phyloP scores from a whole-genome alignment of 495 filamentous ascomycete species.

The Annulohypoxylon moriforme region DNA sequence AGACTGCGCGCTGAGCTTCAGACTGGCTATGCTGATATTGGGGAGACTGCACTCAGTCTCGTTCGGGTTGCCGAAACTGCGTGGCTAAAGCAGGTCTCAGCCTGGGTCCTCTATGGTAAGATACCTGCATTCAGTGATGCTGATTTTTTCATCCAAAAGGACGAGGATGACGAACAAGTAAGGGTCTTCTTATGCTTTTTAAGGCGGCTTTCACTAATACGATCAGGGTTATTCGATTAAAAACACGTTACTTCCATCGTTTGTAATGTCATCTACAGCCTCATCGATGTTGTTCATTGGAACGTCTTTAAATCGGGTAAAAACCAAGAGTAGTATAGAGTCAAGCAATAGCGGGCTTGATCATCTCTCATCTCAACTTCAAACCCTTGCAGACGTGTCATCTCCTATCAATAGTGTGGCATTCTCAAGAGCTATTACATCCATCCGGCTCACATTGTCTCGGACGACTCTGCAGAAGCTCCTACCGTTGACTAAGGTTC shows the following conservation, averaged over 20 bases:
- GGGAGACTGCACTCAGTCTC: constrained; percentile 75
- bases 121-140: constrained; percentile 75
- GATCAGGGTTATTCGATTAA: constrained; percentile 65
- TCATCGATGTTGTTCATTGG: constrained; percentile 91
- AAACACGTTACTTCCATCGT: constrained; percentile 73
- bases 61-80: constrained; percentile 83
- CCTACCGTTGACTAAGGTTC: constrained; percentile 77
- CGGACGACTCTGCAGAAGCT: constrained; percentile 82
- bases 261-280: constrained; percentile 79
- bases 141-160: constrained; percentile 82
- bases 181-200: constrained; percentile 2
- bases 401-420: constrained; percentile 78
- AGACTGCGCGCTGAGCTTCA: constrained; percentile 75
- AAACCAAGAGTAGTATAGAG: constrained; percentile 60
- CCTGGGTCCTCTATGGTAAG: constrained; percentile 90
- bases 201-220: constrained; percentile 10
- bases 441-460: constrained; percentile 83
- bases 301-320: constrained; percentile 84
- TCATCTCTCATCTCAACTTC: constrained; percentile 75
- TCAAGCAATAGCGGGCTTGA: constrained; percentile 69
- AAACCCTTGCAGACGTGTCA: constrained; percentile 73
- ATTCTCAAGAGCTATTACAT: constrained; percentile 75
- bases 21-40: constrained; percentile 91
- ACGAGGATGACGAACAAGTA: constrained; percentile 53
- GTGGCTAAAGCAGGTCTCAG: constrained; percentile 89